Base-by-base conservation (phyloP, 106 monocot genomes). In the Acorus calamus region DNA sequence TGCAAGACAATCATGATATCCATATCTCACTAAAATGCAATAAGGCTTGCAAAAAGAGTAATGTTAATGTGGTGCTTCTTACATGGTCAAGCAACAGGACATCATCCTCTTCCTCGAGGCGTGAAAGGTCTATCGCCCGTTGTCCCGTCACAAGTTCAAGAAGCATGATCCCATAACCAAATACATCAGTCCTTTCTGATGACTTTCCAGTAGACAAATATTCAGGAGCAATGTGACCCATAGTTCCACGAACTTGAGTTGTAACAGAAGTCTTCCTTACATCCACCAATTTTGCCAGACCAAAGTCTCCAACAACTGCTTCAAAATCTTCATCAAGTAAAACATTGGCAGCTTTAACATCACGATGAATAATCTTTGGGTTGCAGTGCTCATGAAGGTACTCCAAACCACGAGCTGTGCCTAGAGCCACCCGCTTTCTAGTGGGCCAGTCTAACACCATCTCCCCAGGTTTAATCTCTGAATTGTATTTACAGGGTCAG, bases 21-120 rank as follows among this genome's bases (percentile, higher is more conserved):
- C 28, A 28, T 28, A 1, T 28, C 28, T 28, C 28, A 28, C 28
- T 28, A 28, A 28, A 28, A 50, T 49, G 49, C 28, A 3, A 50
- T 50, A 5, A 12, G 50, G n/a, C 4, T 6, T 42, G 5, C 0
- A 3, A 11, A 59, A 50, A 51, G 9, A 11, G 4, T 7, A 44
- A n/a, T 52, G 47, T 14, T 3, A 5, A 2, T 11, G 10, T 11
- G 5, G 42, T 7, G 8, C 46, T 57, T 49, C 81, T 87, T 79
- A 96, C 94, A 81, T 91, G 90, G 63, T 96, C 94, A 47, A 96
- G 87, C 63, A 96, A 65, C 46, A 96, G 67, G 4, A 96, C 94
- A 74, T 94, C 89, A 62, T 94, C 94, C 74, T 86, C 94, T 54
- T 89, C 90, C 61, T 87, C 89, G 49, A 94, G 70, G 46, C 94